Evolutionary conservation across 2,329 filamentous ascomycete genomes (phyloP), one percentile per base, ranked within the genome.

Genomic region (Colletotrichum echinochloae): DNA sequence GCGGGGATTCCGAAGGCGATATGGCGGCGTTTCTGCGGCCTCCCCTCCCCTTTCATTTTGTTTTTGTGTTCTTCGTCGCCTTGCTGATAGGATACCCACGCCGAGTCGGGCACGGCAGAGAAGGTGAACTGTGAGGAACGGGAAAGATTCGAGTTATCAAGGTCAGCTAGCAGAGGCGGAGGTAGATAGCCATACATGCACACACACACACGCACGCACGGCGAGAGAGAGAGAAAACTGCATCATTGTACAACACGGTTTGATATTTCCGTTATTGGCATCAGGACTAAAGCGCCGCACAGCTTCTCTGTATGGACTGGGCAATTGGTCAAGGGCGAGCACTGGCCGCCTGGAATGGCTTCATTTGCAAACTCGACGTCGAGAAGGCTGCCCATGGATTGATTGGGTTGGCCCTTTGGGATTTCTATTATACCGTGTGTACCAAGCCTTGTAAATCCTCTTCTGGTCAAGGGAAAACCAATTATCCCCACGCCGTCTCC

Each of bases 401-500:
- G 23, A 18, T 49, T 41, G 41, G 35, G 35, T 55, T 3, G 48
- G 39, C 54, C 26, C 39, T 35, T 66, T 28, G 37, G 59, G 51
- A 68, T 52, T 68, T 71, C 57, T 71, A 63, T 44, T 70, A 55
- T 70, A 68, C 55, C 65, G 54, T 46, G 59, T 64, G 59, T 60
- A 70, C 54, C 60, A 59, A 57, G 46, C 57, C 28, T 49, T 51
- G 51, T 44, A 30, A 35, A 46, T 23, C 39, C 55, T n/a, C 44
- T 26, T 59, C 65, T 59, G 12, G 35, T 51, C 26, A 56, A 52
- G 8, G 37, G n/a, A n/a, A 52, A 54, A 37, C 8, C 26, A 20
- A 33, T 33, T 5, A 5, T 4, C 8, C 44, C 20, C 39, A 3
- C 2, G 2, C 3, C 18, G 20, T 59, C 23, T 28, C 51, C 28